phyloP scores from a whole-genome alignment of 73 alveolate species.

The Paramecium octaurelia region DNA sequence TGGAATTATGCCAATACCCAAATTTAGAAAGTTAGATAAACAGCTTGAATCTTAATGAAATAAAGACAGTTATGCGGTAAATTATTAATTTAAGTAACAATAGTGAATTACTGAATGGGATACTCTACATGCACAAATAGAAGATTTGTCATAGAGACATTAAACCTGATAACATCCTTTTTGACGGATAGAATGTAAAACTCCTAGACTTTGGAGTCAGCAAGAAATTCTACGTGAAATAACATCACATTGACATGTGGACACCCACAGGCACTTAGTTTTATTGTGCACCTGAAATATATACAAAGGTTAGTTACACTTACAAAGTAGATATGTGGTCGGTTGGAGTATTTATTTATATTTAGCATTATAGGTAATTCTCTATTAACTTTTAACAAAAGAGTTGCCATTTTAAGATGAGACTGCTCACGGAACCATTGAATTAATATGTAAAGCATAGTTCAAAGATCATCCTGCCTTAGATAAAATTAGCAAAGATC shows the following conservation, averaged over 20 bases:
- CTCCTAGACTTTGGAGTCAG: constrained; percentile 33
- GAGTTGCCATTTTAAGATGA: constrained; percentile 65
- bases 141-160: constrained; percentile 34
- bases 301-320: not conserved
- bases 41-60: not conserved
- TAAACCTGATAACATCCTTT: constrained; percentile 43
- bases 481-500: constrained; percentile 1
- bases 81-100: not conserved
- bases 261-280: constrained; percentile 52
- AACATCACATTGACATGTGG: constrained; percentile 1
- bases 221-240: not conserved
- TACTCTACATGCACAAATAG: constrained; percentile 6
- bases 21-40: not conserved
- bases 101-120: not conserved
- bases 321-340: constrained; percentile 57
- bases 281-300: constrained; percentile 60
- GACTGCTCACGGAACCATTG: constrained; percentile 41
- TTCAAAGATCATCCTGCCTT: not conserved
- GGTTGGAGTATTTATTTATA: not conserved
- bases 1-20: constrained; percentile 23
- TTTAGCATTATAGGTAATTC: not conserved
- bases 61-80: not conserved
- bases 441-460: constrained; percentile 1
- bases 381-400: constrained; percentile 44
- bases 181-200: constrained; percentile 2